Conservation (phyloP, 2,329 filamentous ascomycete genomes). For the Claviceps digitariae region DNA sequence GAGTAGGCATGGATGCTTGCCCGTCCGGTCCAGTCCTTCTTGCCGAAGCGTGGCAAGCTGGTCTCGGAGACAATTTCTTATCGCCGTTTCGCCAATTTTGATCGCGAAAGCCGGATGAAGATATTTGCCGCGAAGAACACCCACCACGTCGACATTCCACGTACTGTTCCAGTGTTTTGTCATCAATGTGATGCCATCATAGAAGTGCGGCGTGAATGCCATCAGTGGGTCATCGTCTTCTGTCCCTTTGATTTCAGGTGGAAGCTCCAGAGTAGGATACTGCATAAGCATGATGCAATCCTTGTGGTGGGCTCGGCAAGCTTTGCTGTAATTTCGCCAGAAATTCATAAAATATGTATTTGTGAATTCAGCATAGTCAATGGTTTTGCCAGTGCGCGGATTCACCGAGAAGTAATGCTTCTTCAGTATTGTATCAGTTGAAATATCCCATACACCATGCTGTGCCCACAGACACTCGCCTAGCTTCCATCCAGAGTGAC, state of each 20-base stretch:
- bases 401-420: slow-evolving; percentile 82
- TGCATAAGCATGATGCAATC: slow-evolving; percentile 83
- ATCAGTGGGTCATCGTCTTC: slow-evolving; percentile 78
- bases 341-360: slow-evolving; percentile 85
- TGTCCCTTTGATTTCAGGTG: slow-evolving; percentile 76
- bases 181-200: slow-evolving; percentile 91
- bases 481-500: slow-evolving; percentile 77
- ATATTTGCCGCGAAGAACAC: slow-evolving; percentile 79
- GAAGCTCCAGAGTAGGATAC: slow-evolving; percentile 81
- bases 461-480: slow-evolving; percentile 97
- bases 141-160: slow-evolving; percentile 95
- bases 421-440: slow-evolving; percentile 59
- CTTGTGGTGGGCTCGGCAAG: slow-evolving; percentile 62
- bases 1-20: slow-evolving; percentile 76
- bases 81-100: slow-evolving; percentile 83
- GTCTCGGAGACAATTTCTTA: slow-evolving; percentile 82
- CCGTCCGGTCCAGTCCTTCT: slow-evolving; percentile 80
- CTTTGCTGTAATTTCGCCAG: slow-evolving; percentile 62
- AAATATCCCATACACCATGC: slow-evolving; percentile 86
- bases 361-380: slow-evolving; percentile 78
- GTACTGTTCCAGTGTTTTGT: slow-evolving; percentile 98
- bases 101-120: slow-evolving; percentile 81
- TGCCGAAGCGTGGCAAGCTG: slow-evolving; percentile 72
- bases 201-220: slow-evolving; percentile 90
- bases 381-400: slow-evolving; percentile 55